These are phyloP conservation scores for Colletotrichum sansevieriae DNA, from an alignment of 2,329 filamentous ascomycete species.

Conservation along the genomic window DNA sequence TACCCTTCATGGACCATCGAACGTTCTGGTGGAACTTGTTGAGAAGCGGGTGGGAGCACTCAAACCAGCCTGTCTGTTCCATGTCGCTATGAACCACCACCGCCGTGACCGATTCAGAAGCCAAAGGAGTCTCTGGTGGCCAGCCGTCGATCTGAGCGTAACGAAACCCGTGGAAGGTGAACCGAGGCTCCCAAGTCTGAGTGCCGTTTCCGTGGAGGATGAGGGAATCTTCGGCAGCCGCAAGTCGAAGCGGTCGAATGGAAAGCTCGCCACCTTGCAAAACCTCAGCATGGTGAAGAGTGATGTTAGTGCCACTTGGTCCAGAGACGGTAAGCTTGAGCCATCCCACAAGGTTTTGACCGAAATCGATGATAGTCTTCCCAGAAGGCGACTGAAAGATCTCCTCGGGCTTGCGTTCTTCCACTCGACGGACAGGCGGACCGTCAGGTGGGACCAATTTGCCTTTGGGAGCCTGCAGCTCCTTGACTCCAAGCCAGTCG, in stretches of 20 bases:
- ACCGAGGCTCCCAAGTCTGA: constrained; percentile 58
- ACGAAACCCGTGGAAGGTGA: constrained; percentile 67
- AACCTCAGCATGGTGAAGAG: constrained; percentile 66
- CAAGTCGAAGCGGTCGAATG: constrained; percentile 56
- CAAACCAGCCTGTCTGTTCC: constrained; percentile 61
- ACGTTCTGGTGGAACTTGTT: constrained; percentile 69
- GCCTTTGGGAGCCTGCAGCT: constrained; percentile 48
- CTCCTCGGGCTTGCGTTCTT: constrained; percentile 47
- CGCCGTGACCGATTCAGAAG: constrained; percentile 44
- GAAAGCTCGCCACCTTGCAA: constrained; percentile 62
- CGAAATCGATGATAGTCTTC: constrained; percentile 66
- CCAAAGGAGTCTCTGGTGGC: constrained; percentile 46
- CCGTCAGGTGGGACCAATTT: constrained; percentile 56
- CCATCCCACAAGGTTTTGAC: constrained; percentile 69
- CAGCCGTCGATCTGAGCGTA: constrained; percentile 63
- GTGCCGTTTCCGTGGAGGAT: constrained; percentile 46
- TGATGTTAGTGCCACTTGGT: constrained; percentile 55
- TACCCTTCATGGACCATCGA: constrained; percentile 69
- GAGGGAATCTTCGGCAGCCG: constrained; percentile 57
- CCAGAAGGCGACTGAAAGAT: constrained; percentile 54
- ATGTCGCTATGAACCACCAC: constrained; percentile 65
- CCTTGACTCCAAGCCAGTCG: constrained; percentile 49
- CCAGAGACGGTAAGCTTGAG: constrained; percentile 56
- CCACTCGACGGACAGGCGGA: constrained; percentile 58
- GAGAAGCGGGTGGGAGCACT: constrained; percentile 63